Percentiles rank a stretch among this genome's conserved stretches.
Evolutionary conservation across 2,329 filamentous ascomycete genomes (phyloP).

Genomic region (Ceratocystis variospora): DNA sequence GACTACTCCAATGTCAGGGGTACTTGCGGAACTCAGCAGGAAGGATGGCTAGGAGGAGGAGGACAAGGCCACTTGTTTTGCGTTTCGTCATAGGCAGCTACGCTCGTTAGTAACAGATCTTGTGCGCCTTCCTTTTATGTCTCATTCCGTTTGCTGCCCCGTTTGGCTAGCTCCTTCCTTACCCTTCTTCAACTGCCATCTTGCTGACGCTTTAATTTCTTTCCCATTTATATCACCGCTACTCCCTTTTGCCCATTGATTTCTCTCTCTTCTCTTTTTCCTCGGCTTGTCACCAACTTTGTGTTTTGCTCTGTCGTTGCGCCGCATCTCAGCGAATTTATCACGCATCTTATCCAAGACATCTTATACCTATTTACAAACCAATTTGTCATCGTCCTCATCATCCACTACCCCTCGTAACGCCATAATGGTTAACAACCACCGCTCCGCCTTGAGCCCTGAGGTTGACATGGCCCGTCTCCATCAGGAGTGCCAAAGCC

Average conservation of each 20-base stretch:
- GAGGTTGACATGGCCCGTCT: conserved; percentile 6
- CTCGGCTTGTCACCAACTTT: background rate
- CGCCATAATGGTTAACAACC: conserved; percentile 9
- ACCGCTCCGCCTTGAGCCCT: background rate
- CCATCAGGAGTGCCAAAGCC: background rate
- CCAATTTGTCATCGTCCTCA: background rate
- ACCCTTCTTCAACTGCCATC: background rate
- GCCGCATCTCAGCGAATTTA: background rate
- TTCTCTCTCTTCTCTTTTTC: background rate
- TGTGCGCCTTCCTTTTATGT: background rate
- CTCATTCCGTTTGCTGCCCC: conserved; percentile 4
- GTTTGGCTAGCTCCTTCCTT: background rate
- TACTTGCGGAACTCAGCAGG: background rate
- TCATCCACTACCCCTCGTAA: background rate
- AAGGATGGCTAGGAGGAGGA: background rate
- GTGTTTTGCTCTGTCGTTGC: background rate
- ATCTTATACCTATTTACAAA: background rate
- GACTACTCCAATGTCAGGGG: background rate
- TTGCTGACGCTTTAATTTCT: background rate
- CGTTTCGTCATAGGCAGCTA: conserved; percentile 7
- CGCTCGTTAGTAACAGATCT: background rate
- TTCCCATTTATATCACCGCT: background rate
- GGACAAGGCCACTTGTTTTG: background rate
- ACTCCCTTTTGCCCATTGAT: background rate
- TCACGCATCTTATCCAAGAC: background rate